phyloP scores from a whole-genome alignment of 1,284 basidiomycete species.

The Ustilago bromivora region DNA sequence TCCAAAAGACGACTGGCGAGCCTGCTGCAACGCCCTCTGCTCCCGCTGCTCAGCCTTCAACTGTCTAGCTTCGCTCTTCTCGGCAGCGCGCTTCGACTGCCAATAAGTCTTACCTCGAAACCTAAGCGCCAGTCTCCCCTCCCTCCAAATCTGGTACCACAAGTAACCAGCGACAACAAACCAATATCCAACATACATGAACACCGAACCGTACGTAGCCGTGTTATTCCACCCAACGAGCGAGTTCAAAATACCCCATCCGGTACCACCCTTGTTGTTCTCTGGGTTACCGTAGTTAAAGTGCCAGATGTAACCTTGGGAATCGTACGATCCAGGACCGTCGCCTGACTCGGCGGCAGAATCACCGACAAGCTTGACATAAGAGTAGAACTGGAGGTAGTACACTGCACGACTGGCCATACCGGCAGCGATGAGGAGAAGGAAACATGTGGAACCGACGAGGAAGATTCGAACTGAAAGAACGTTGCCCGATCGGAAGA shows the following conservation, averaged over 20 bases:
- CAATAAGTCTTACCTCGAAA: constrained; percentile 34
- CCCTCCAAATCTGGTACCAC: constrained; percentile 50
- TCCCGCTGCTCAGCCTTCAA: constrained; percentile 7
- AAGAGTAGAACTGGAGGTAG: constrained; percentile 65
- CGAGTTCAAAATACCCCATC: constrained; percentile 65
- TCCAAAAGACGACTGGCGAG: not conserved
- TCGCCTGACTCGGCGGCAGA: constrained; percentile 59
- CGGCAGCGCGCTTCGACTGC: constrained; percentile 30
- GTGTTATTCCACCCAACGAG: constrained; percentile 68
- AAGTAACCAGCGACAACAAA: constrained; percentile 53
- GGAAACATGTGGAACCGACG: constrained; percentile 59
- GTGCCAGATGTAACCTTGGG: constrained; percentile 65
- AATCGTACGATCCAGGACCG: constrained; percentile 62
- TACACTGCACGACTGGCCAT: constrained; percentile 62
- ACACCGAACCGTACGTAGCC: constrained; percentile 56
- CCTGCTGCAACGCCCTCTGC: not conserved
- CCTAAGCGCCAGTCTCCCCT: constrained; percentile 39
- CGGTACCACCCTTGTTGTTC: constrained; percentile 68
- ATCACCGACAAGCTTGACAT: constrained; percentile 61
- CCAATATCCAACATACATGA: constrained; percentile 65
- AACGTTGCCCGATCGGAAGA: constrained; percentile 60
- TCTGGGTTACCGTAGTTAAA: constrained; percentile 86
- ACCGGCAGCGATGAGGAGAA: constrained; percentile 65
- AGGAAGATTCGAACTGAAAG: constrained; percentile 58
- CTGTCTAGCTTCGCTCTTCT: constrained; percentile 18